phyloP scores from a whole-genome alignment of 805 yeast species.

The Monosporozyma yasuniensis region DNA sequence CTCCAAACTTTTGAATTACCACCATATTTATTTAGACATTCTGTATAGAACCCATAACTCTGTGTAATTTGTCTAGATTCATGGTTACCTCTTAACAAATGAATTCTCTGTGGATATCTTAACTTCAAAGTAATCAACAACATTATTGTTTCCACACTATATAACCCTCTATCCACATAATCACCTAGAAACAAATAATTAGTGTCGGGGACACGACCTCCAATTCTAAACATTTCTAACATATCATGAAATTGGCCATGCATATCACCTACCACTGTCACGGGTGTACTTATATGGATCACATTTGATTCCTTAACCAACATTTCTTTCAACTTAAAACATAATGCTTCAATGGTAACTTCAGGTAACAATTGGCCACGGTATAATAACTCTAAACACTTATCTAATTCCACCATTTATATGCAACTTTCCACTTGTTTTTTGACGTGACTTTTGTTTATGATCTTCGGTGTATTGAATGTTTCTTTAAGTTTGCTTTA shows the following conservation, averaged over 20 bases:
- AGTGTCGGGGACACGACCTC: slow-evolving; percentile 88
- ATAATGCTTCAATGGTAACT: slow-evolving; percentile 57
- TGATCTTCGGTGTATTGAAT: not conserved
- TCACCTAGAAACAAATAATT: slow-evolving; percentile 91
- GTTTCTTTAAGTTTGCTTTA: not conserved
- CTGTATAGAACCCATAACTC: slow-evolving; percentile 93
- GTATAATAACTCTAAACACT: slow-evolving; percentile 59
- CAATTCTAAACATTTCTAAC: slow-evolving; percentile 84
- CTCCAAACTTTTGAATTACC: slow-evolving; percentile 69
- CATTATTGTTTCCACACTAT: slow-evolving; percentile 86
- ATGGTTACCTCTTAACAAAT: slow-evolving; percentile 86
- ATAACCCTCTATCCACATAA: slow-evolving; percentile 92
- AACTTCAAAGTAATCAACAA: slow-evolving; percentile 73
- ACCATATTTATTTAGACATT: slow-evolving; percentile 85
- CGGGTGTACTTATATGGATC: slow-evolving; percentile 74
- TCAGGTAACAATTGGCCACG: slow-evolving; percentile 61
- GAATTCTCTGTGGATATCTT: slow-evolving; percentile 78
- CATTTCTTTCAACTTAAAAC: slow-evolving; percentile 75
- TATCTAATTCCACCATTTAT: slow-evolving; percentile 49
- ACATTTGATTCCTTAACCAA: slow-evolving; percentile 78
- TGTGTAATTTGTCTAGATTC: slow-evolving; percentile 96
- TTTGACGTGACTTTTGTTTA: not conserved
- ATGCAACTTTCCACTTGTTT: not conserved
- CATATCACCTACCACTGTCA: slow-evolving; percentile 93
- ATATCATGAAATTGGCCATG: slow-evolving; percentile 96